Evolutionary conservation across 495 filamentous ascomycete genomes (phyloP), one percentile per base, ranked within the genome.

Genomic region (Trichoderma parareesei): DNA sequence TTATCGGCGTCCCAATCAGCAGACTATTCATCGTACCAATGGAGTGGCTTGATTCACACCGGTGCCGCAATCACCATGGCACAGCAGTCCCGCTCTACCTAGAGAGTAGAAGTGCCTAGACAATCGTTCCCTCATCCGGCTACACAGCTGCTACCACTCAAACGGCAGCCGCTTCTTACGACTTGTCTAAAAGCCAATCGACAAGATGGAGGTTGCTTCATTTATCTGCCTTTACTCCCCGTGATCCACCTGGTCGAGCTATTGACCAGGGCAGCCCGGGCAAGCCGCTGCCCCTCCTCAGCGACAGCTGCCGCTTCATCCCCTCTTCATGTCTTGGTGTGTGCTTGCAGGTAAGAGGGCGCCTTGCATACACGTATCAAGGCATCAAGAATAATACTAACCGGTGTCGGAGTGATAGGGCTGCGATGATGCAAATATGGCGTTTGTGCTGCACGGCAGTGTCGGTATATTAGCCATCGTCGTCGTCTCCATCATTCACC

Each of bases 341-440:
- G 33, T 13, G 27, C 8, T 14, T 57, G 35, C 53, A 57, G 27
- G 53, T 57, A 37, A 57, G 53, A 37, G 37, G 20, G 11, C 20
- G 53, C 53, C 33, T 57, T 57, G 53, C 53, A 57, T 57, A 27
- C 27, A 27, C 27, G 27, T 27, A 35, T n/a, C 33, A 27, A 37
- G 33, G 3, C 40, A 7, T 11, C 53, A 18, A 49, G n/a, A 2
- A 27, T 35, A 33, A 16, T 14, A 37, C 53, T 57, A 57, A 57
- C 53, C 9, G 16, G 8, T 37, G 6, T 35, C 5, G 9, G 18
- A 57, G 20, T 8, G 6, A 38, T 38, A 57, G 53, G 53, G 53
- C 53, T 57, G 33, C 37, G 53, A 57, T 57, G 53, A 57, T 57
- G 53, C 53, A 37, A 57, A 57, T 16, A 57, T 57, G 53, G 53